These are phyloP conservation scores for Postia placenta DNA, from an alignment of 768 basidiomycete species.

Conservation along the genomic window DNA sequence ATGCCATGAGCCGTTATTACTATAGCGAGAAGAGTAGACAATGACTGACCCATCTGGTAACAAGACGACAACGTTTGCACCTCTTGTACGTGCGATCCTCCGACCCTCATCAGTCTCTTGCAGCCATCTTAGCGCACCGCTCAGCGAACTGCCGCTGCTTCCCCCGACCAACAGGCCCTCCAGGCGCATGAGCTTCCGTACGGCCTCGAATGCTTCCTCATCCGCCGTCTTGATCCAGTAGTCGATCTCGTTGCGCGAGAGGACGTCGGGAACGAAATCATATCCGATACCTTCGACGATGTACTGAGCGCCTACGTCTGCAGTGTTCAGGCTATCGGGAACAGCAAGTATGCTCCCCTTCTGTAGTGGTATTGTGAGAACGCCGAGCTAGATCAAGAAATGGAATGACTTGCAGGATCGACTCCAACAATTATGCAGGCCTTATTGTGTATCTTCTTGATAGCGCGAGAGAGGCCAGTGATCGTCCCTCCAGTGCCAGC, in stretches of 20 bases:
- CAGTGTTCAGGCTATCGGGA: slow-evolving; percentile 58
- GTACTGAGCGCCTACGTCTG: slow-evolving; percentile 49
- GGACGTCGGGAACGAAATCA: slow-evolving; percentile 86
- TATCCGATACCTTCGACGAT: slow-evolving; percentile 96
- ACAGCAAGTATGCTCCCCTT: slow-evolving; percentile 83
- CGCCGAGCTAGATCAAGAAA: neutral
- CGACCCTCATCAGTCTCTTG: slow-evolving; percentile 56
- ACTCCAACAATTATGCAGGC: slow-evolving; percentile 75
- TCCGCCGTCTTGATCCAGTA: slow-evolving; percentile 86
- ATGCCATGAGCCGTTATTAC: neutral
- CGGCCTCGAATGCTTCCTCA: slow-evolving; percentile 71
- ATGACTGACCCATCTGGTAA: slow-evolving; percentile 79
- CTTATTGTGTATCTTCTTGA: slow-evolving; percentile 75
- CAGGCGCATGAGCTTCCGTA: slow-evolving; percentile 67
- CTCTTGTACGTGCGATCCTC: slow-evolving; percentile 55
- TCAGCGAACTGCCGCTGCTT: slow-evolving; percentile 82
- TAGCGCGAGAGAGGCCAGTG: slow-evolving; percentile 75
- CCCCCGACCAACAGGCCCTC: slow-evolving; percentile 94
- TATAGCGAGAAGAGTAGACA: neutral
- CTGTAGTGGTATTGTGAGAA: slow-evolving; percentile 29
- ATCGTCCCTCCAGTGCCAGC: slow-evolving; percentile 96
- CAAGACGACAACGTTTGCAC: slow-evolving; percentile 83
- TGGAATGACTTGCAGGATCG: slow-evolving; percentile 66
- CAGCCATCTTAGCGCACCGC: slow-evolving; percentile 75
- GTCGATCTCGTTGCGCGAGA: slow-evolving; percentile 66